Conservation (phyloP, 176 grass and related monocot species). For the Melocanna baccifera region DNA sequence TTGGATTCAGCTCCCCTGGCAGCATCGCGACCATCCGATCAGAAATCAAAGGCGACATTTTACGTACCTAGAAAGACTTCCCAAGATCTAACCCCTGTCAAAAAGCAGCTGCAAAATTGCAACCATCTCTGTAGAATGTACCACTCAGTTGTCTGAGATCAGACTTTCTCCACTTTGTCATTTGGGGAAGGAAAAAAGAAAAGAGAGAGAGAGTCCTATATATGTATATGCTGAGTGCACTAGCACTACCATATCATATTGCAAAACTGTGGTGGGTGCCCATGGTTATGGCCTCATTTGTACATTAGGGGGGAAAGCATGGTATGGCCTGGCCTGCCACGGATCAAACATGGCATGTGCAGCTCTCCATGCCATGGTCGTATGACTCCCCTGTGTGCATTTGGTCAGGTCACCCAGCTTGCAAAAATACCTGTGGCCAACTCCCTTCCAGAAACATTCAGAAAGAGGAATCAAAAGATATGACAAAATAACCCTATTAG, state of each 20-base stretch:
- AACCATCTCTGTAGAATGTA: slow-evolving; percentile 3
- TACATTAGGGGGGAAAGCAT: slow-evolving; percentile 24
- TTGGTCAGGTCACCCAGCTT: slow-evolving; percentile 29
- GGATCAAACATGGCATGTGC: slow-evolving; percentile 35
- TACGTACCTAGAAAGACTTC: slow-evolving; percentile 29
- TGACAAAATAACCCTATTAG: slow-evolving; percentile 38
- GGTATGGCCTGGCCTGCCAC: slow-evolving; percentile 37
- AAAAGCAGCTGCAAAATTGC: slow-evolving; percentile 20
- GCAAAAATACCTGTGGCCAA: slow-evolving; percentile 21
- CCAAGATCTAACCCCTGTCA: slow-evolving; percentile 34
- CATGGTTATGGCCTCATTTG: slow-evolving; percentile 43
- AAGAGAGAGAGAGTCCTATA: not conserved
- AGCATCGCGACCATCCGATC: not conserved
- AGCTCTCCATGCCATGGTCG: slow-evolving; percentile 23
- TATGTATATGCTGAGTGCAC: not conserved
- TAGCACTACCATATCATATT: slow-evolving; percentile 3
- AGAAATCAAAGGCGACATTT: not conserved
- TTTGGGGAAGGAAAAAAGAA: not conserved
- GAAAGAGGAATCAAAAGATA: slow-evolving; percentile 44
- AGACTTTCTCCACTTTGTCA: slow-evolving; percentile 15
- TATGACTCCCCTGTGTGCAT: slow-evolving; percentile 25
- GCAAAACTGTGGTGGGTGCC: slow-evolving; percentile 17
- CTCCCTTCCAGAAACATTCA: slow-evolving; percentile 46
- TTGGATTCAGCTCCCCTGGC: not conserved
- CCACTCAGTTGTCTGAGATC: not conserved